Base-by-base conservation (phyloP, 768 basidiomycete genomes). In the Boletus eberwhitei region DNA sequence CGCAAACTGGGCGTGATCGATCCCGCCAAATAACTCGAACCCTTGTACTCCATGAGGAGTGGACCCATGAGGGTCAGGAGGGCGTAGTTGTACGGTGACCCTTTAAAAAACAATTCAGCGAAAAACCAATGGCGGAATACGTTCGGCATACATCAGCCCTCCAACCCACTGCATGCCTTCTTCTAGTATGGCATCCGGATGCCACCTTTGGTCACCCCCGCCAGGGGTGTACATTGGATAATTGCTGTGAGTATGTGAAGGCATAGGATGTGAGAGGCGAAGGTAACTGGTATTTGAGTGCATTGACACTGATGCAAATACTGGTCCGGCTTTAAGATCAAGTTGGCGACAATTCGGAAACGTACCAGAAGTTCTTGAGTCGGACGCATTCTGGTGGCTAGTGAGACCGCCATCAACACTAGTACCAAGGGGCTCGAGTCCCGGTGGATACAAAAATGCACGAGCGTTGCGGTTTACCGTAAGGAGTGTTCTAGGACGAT, bases 211-310 rank as follows among this genome's bases (percentile, higher is more conserved):
- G 68, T 90, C 88, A 29, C 75, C 75, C 12, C 84, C 88, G 2
- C 88, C 85, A 1, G 83, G 78, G 12, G 90, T 89, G 63, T 80
- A 83, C 61, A 85, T 84, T 13, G 90, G 90, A 70, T 90, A 92
- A 48, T 84, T 81, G 17, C 66, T 59, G 64, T 89, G 82, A 4
- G 73, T 74, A 14, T 59, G 61, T 4, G 80, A 73, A 32, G 90
- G 90, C 17, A 77, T 66, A 4, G 90, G 90, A 50, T 79, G 74
- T 12, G 67, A 75, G 51, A 88, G 70, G 29, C 72, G 76, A 35
- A 74, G 64, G 60, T 80, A 79, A 24, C 61, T 26, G n/a, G 62
- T 46, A 36, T 61, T 36, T 45, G 42, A 58, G 26, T 45, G 19
- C 34, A 21, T 43, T 19, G 38, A 48, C 8, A 43, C 51, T 59